These are phyloP conservation scores for Hanseniaspora singularis DNA, from an alignment of 805 yeast genomes.

Conservation along the genomic window DNA sequence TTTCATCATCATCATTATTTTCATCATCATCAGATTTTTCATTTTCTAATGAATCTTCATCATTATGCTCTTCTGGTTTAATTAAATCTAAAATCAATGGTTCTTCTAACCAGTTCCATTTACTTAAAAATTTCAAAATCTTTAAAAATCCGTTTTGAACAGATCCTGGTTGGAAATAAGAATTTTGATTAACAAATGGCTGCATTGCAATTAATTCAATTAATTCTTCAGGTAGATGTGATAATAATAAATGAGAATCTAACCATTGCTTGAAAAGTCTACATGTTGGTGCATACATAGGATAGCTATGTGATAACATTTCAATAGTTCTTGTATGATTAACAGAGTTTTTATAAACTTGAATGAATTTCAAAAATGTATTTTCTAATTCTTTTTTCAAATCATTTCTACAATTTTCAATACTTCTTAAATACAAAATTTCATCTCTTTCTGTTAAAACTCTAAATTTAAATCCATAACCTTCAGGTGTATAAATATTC, in stretches of 20 bases:
- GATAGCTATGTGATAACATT: conserved; percentile 57
- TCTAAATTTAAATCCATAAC: conserved; percentile 71
- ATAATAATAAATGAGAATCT: conserved; percentile 61
- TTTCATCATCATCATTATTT: conserved; percentile 26
- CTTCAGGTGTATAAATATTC: conserved; percentile 71
- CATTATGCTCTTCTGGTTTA: conserved; percentile 29
- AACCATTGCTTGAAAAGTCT: conserved; percentile 84
- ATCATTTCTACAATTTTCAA: conserved; percentile 51
- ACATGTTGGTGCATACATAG: conserved; percentile 64
- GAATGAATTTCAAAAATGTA: conserved; percentile 50
- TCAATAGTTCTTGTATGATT: conserved; percentile 74
- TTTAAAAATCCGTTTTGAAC: conserved; percentile 72
- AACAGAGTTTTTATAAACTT: conserved; percentile 51
- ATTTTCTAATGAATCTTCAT: conserved; percentile 16
- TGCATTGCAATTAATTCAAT: conserved; percentile 72
- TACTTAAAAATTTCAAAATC: conserved; percentile 53
- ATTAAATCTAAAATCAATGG: conserved; percentile 71
- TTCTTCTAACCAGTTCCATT: conserved; percentile 92
- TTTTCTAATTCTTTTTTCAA: conserved; percentile 47
- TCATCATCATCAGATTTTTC: conserved; percentile 27
- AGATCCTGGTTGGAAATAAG: conserved; percentile 71
- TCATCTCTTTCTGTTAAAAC: conserved; percentile 79
- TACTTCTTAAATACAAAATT: conserved; percentile 56
- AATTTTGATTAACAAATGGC: conserved; percentile 77
- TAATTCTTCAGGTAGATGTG: conserved; percentile 65